A percentile compares a stretch with the other conserved stretches of the same genome.
phyloP scores from a whole-genome alignment of 2,329 filamentous ascomycete genomes.

The Talaromyces sp. region DNA sequence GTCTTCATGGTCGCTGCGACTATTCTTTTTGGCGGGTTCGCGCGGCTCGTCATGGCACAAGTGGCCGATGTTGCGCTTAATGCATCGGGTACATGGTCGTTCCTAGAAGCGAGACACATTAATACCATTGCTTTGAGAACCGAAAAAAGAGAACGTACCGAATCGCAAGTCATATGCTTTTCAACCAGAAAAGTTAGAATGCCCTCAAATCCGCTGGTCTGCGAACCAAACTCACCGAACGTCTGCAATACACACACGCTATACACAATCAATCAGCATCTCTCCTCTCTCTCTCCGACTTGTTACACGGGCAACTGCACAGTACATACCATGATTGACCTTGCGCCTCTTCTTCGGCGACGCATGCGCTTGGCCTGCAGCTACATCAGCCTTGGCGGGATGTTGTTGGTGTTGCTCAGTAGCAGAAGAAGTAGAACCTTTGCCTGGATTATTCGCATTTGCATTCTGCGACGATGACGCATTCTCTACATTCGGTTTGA shows the following conservation, averaged over 20 bases:
- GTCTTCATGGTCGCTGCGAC: slow-evolving; percentile 67
- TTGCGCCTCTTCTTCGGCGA: slow-evolving; percentile 83
- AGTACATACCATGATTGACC: slow-evolving; percentile 75
- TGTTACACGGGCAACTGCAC: slow-evolving; percentile 16
- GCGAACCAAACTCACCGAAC: slow-evolving; percentile 69
- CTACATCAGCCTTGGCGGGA: slow-evolving; percentile 35
- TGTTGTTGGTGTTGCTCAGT: slow-evolving; percentile 25
- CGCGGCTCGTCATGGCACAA: slow-evolving; percentile 96
- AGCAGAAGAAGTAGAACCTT: background rate
- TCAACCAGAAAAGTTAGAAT: background rate
- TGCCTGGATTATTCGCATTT: slow-evolving; percentile 26
- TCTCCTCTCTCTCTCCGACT: slow-evolving; percentile 2
- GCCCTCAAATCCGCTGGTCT: background rate
- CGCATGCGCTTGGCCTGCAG: slow-evolving; percentile 35
- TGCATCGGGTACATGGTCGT: slow-evolving; percentile 93
- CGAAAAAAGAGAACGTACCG: slow-evolving; percentile 53
- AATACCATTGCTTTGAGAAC: background rate
- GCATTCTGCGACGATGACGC: slow-evolving; percentile 30
- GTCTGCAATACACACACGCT: slow-evolving; percentile 87
- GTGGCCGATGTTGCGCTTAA: slow-evolving; percentile 98
- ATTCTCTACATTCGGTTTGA: slow-evolving; percentile 18
- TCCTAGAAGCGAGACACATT: slow-evolving; percentile 56
- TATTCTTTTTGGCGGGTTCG: slow-evolving; percentile 75
- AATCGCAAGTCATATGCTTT: slow-evolving; percentile 89
- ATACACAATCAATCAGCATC: slow-evolving; percentile 37